Percentiles rank a stretch among this genome's conserved stretches.
Evolutionary conservation across 2,329 filamentous ascomycete genomes (phyloP).

Genomic region (Rhynchosporium agropyri): DNA sequence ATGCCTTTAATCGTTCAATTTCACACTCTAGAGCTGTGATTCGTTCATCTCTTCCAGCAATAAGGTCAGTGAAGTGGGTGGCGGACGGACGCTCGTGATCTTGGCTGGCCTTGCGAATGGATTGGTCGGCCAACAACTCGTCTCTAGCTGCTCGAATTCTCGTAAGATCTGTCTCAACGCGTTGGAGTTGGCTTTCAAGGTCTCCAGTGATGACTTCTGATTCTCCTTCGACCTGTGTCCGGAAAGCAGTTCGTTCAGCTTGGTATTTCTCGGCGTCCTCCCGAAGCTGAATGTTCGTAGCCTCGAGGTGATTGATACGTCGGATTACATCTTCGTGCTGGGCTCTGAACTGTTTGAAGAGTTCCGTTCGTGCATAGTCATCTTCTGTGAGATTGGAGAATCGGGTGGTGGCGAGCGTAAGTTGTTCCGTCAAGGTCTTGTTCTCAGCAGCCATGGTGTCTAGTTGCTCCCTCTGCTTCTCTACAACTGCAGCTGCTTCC

Average conservation of each 20-base stretch:
- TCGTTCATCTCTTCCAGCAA: constrained; percentile 75
- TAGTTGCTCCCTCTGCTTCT: constrained; percentile 87
- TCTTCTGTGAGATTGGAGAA: constrained; percentile 81
- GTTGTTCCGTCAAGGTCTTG: constrained; percentile 72
- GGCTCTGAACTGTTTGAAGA: constrained; percentile 88
- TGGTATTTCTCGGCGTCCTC: constrained; percentile 86
- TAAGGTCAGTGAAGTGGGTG: constrained; percentile 78
- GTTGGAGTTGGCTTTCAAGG: constrained; percentile 78
- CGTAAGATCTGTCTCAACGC: constrained; percentile 81
- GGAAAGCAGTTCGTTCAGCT: constrained; percentile 81
- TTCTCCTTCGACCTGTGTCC: constrained; percentile 80
- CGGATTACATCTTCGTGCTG: constrained; percentile 94
- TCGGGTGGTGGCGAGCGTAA: constrained; percentile 70
- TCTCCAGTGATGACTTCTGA: constrained; percentile 72
- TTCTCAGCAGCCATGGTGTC: constrained; percentile 79
- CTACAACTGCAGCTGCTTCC: constrained; percentile 73
- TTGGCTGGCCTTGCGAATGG: constrained; percentile 75
- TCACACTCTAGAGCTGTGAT: constrained; percentile 84
- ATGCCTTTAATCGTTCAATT: constrained; percentile 67
- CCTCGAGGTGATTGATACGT: constrained; percentile 88
- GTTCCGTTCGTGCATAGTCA: constrained; percentile 87
- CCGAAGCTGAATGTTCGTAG: constrained; percentile 79
- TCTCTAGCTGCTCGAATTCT: constrained; percentile 84
- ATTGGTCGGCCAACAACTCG: constrained; percentile 80
- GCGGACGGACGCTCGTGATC: constrained; percentile 73